Evolutionary conservation across 1,284 basidiomycete genomes (phyloP).

Genomic region (Coniferiporia sulphurascens): DNA sequence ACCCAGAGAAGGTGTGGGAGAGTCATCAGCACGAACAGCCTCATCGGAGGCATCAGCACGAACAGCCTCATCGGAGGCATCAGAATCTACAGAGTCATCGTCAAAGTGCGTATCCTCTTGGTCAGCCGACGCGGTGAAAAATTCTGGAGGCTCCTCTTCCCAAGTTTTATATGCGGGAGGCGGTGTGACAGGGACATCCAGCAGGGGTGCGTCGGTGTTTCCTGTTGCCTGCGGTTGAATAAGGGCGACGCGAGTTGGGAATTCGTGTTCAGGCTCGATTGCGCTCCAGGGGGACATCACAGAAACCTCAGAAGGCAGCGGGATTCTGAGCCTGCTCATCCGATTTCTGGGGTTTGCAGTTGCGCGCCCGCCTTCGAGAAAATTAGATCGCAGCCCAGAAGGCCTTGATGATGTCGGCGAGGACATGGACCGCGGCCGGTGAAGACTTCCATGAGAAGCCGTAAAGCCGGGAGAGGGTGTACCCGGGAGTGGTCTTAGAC

Average conservation of each 20-base stretch:
- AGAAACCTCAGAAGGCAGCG: conserved; percentile 1
- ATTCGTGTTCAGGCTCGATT: not conserved
- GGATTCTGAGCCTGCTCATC: not conserved
- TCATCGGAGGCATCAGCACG: not conserved
- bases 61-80: not conserved
- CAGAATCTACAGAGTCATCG: not conserved
- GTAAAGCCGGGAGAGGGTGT: not conserved
- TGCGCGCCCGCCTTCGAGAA: not conserved
- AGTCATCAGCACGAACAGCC: not conserved
- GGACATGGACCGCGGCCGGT: conserved; percentile 4
- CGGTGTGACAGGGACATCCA: not conserved
- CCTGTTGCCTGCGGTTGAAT: not conserved
- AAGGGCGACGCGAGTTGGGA: not conserved
- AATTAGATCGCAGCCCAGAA: not conserved
- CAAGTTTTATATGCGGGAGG: conserved; percentile 11
- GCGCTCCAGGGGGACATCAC: not conserved
- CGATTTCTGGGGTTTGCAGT: not conserved
- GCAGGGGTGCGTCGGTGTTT: not conserved
- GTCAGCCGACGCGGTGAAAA: not conserved
- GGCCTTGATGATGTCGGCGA: conserved; percentile 2
- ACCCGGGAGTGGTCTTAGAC: not conserved
- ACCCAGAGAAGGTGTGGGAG: not conserved
- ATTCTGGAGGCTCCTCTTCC: not conserved
- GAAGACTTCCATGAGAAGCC: not conserved
- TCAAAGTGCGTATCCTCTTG: not conserved